Evolutionary conservation across 257 asterid species (phyloP), one percentile per base, ranked within the genome.

Genomic region (Nicotiana paniculata): DNA sequence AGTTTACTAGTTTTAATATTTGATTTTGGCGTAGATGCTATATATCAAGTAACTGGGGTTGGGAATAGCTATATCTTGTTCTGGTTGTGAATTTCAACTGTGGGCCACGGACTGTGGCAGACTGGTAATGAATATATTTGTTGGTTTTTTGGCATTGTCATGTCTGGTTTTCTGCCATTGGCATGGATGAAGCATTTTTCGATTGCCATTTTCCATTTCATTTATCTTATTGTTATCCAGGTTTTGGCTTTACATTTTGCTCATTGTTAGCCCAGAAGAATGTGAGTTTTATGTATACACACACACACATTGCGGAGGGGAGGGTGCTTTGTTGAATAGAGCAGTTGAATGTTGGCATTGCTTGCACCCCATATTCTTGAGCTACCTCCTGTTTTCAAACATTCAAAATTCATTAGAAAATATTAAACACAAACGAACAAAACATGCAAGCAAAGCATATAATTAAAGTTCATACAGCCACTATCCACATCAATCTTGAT

Each of bases 361-460:
- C 91, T 33, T 88, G 87, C 46, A 92, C 97, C 46, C 83, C 91
- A 61, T 84, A 94, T 81, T 89, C 91, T 63, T 87, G 82, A 62
- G 96, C 95, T 62, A 93, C 91, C n/a, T 82, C 96, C 98, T 93
- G 90, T 83, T 81, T 46, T 18, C 57, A 75, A 26, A 15, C 33
- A 54, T 67, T 18, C 3, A 43, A 64, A 13, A 64, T 26, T 11
- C 30, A 26, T 18, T 53, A n/a, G 66, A 48, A 48, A 32, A 18
- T 24, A 26, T 9, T 16, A 16, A 46, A 12, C 7, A 18, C 32
- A 75, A 61, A 21, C 51, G 9, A 6, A 61, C 43, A 77, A 83
- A 37, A 58, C 62, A 24, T 53, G n/a, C 57, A n/a, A 32, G 33
- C 18, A 67, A 9, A 82, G 58, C 10, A 51, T 64, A 28, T 26